phyloP scores from a whole-genome alignment of 2,329 filamentous ascomycete species.

The Ceratocystis albifundus region DNA sequence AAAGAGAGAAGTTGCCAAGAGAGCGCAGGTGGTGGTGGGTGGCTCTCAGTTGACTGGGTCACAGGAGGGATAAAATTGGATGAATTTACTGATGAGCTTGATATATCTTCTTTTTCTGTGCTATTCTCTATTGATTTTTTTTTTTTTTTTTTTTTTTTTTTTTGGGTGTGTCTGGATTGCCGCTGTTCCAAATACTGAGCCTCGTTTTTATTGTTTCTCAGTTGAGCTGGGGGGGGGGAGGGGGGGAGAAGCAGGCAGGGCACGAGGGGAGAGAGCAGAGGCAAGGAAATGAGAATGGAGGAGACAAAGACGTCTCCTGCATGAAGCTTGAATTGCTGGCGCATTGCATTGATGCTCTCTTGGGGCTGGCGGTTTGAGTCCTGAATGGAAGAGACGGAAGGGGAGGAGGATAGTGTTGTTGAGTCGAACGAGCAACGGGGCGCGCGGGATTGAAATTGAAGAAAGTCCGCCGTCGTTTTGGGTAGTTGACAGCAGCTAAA shows the following conservation, averaged over 20 bases:
- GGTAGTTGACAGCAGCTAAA: too few relatives aligned
- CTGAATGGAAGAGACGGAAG: not conserved
- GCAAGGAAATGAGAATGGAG: not conserved
- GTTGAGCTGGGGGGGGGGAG: too few relatives aligned
- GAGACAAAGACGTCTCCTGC: not conserved
- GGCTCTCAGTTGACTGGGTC: not conserved
- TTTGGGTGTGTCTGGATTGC: too few relatives aligned
- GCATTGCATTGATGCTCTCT: not conserved
- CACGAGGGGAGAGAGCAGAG: too few relatives aligned
- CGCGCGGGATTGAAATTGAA: not conserved
- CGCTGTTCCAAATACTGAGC: not conserved
- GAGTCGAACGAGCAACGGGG: not conserved
- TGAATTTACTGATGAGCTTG: not conserved
- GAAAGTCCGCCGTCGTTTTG: too few relatives aligned
- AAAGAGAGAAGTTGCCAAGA: conserved; percentile 3
- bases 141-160: too few relatives aligned
- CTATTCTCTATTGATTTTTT: too few relatives aligned
- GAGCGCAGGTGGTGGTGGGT: not conserved
- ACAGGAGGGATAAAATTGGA: not conserved
- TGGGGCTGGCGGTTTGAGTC: not conserved
- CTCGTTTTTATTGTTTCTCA: not conserved
- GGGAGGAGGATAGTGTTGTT: not conserved
- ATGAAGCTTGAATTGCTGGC: not conserved
- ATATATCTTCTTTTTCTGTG: not conserved
- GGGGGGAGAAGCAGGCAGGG: too few relatives aligned